Conservation (phyloP, 768 basidiomycete species). For the Pleurotus salmoneostramineus region DNA sequence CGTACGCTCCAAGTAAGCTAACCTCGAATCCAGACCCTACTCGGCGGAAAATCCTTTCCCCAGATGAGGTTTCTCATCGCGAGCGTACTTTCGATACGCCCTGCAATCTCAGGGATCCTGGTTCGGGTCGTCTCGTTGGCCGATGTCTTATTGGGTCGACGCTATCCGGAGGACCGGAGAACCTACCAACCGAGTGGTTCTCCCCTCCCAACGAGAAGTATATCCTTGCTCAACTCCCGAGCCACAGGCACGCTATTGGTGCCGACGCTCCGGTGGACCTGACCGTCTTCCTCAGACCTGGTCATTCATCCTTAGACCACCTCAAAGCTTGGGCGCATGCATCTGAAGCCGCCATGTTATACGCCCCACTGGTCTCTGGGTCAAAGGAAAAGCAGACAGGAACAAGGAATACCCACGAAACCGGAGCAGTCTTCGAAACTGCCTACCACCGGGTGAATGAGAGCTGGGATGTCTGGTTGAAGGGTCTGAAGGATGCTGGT, state of each 20-base stretch:
- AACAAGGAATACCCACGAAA: neutral
- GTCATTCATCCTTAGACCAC: slow-evolving; percentile 42
- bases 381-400: neutral
- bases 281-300: slow-evolving; percentile 48
- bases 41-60: slow-evolving; percentile 19
- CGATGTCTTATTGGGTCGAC: slow-evolving; percentile 48
- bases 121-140: slow-evolving; percentile 32
- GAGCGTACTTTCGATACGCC: slow-evolving; percentile 44
- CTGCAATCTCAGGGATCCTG: slow-evolving; percentile 30
- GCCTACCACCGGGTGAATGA: slow-evolving; percentile 14
- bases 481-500: slow-evolving; percentile 22
- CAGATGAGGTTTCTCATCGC: slow-evolving; percentile 30
- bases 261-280: slow-evolving; percentile 18
- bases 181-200: no score
- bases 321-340: slow-evolving; percentile 55
- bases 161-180: neutral
- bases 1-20: neutral
- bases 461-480: slow-evolving; percentile 21
- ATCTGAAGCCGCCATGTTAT: slow-evolving; percentile 19
- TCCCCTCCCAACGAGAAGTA: neutral
- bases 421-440: slow-evolving; percentile 12
- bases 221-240: neutral
- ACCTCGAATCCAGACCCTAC: neutral
- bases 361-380: neutral
- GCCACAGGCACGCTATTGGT: neutral